Percentiles rank a stretch among this genome's conserved stretches.
These are phyloP conservation scores for Selaginella tamariscina DNA, from an alignment of 75 land plant genomes.

Conservation along the genomic window DNA sequence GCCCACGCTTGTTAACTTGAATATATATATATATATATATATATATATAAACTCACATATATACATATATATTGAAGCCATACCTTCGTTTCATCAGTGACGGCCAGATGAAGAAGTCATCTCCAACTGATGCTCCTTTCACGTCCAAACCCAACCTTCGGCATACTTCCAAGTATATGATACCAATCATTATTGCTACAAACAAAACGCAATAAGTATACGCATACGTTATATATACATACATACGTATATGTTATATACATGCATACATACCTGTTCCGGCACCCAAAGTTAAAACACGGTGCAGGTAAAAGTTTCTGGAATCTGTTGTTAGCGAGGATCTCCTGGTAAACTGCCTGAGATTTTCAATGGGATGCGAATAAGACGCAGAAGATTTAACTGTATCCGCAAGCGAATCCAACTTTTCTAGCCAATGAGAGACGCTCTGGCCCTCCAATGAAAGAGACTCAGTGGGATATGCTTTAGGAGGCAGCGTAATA, in stretches of 20 bases:
- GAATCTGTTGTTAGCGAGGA: constrained; percentile 29
- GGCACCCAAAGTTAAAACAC: constrained; percentile 33
- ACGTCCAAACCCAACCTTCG: constrained; percentile 43
- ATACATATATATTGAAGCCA: background rate
- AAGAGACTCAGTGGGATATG: constrained; percentile 25
- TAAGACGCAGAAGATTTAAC: constrained; percentile 36
- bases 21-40: too few relatives aligned
- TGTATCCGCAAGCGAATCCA: constrained; percentile 43
- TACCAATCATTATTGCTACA: constrained; percentile 48
- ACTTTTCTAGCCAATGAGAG: constrained; percentile 39
- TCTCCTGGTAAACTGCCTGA: constrained; percentile 35
- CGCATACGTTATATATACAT: too few relatives aligned
- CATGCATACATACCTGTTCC: constrained; percentile 47
- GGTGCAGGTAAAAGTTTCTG: constrained; percentile 41
- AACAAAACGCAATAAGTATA: too few relatives aligned
- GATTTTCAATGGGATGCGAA: constrained; percentile 32
- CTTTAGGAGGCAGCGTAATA: background rate
- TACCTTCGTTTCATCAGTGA: constrained; percentile 34
- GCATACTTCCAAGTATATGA: constrained; percentile 55
- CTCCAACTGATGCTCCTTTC: constrained; percentile 47
- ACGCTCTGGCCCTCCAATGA: constrained; percentile 41
- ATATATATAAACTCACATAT: background rate
- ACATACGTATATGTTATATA: too few relatives aligned
- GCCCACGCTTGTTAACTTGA: background rate
- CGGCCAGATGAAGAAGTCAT: constrained; percentile 61